Evolutionary conservation across 345 rosid species (phyloP), one percentile per base, ranked within the genome.

Genomic region (Salix udensis): DNA sequence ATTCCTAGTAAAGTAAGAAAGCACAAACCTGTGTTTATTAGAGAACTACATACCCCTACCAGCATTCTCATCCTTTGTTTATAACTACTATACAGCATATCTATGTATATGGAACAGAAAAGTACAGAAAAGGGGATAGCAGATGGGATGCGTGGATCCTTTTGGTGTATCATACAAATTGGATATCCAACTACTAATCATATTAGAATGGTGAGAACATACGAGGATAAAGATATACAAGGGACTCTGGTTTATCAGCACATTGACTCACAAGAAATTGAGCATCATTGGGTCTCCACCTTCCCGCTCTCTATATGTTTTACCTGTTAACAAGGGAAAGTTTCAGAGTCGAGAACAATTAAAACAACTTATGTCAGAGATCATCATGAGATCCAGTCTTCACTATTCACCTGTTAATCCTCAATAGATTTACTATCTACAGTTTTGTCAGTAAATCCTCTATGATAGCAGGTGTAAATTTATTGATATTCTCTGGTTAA

Each of bases 71-170:
- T 76, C 81, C 74, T 74, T 84, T 73, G 65, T 79, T 78, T 76
- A 70, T 24, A 65, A 40, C 78, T 67, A 81, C 88, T 88, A 85
- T 85, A 86, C 91, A 84, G 77, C 71, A 82, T 72, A 79, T 76
- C 82, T 82, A 76, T 60, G 79, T 36, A 77, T 64, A 82, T 76
- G 85, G 72, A 78, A 84, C 83, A 80, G 66, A 2, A 30, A 77
- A 28, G 44, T 34, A 80, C 44, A 71, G 77, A 72, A 52, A 74
- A 65, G 75, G 50, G 65, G 83, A 77, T 21, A 26, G 75, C 70
- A 74, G 76, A 78, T 66, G 75, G 69, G 79, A 72, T 39, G 80
- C 78, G 62, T 19, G 70, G 67, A 78, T 68, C 74, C 36, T 64
- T 46, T 77, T 76, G 15, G 69, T 68, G 28, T 74, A 77, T 74